phyloP scores from a whole-genome alignment of 1,139 yeast species.

The Suhomyces bokatorum region DNA sequence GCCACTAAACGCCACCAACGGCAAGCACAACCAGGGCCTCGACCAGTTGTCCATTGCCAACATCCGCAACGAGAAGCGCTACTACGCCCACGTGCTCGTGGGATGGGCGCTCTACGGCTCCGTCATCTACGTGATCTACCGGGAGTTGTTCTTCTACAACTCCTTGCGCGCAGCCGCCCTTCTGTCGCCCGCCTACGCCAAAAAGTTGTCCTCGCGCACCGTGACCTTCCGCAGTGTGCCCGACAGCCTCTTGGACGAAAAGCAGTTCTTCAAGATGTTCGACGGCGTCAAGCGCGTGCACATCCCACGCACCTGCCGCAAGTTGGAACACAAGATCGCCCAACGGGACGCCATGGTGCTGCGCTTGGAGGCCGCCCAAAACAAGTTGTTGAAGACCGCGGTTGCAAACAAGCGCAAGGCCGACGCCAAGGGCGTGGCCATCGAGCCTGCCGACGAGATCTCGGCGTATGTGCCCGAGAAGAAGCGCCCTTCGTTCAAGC shows the following conservation, averaged over 20 bases:
- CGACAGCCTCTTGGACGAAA: conserved; percentile 60
- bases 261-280: conserved; percentile 59
- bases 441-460: conserved; percentile 54
- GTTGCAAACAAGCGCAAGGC: conserved; percentile 63
- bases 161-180: conserved; percentile 80
- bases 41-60: conserved; percentile 80
- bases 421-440: conserved; percentile 55
- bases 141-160: conserved; percentile 79
- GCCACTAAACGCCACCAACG: conserved; percentile 65
- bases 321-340: conserved; percentile 56
- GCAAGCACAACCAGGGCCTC: conserved; percentile 60
- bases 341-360: conserved; percentile 63
- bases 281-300: conserved; percentile 73
- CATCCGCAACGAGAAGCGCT: conserved; percentile 55
- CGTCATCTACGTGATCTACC: conserved; percentile 67
- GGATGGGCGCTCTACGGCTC: conserved; percentile 79
- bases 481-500: conserved; percentile 72
- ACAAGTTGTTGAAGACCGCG: conserved; percentile 57
- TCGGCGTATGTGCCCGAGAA: conserved; percentile 68
- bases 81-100: conserved; percentile 83
- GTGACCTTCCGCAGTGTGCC: conserved; percentile 83
- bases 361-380: conserved; percentile 71
- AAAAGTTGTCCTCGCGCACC: conserved; percentile 72
- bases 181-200: conserved; percentile 77
- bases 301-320: conserved; percentile 67